Evolutionary conservation across 768 basidiomycete genomes (phyloP).

Genomic region (Calocera cornea): DNA sequence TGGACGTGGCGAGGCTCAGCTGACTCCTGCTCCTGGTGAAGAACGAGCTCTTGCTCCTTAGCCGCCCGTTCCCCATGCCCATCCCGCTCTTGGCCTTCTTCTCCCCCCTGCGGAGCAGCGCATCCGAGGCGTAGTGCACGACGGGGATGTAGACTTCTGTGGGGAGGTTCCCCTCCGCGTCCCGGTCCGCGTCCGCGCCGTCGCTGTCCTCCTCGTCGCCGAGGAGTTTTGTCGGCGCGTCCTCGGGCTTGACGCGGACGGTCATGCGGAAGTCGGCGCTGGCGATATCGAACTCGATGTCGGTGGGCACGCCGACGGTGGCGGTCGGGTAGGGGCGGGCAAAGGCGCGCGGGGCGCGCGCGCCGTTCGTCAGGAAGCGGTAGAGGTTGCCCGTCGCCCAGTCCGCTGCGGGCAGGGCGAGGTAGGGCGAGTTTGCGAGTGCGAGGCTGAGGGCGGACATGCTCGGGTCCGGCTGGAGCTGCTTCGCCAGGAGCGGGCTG

Average conservation of each 20-base stretch:
- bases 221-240: constrained; percentile 26
- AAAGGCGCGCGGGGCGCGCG: constrained; percentile 74
- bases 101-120: background rate
- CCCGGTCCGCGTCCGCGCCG: constrained; percentile 12
- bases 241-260: constrained; percentile 48
- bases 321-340: constrained; percentile 68
- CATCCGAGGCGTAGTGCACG: constrained; percentile 63
- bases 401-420: background rate
- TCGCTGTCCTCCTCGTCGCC: background rate
- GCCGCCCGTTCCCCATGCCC: background rate
- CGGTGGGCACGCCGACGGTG: constrained; percentile 50
- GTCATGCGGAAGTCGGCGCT: constrained; percentile 57
- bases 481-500: background rate
- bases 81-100: background rate
- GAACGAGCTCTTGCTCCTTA: background rate
- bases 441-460: background rate
- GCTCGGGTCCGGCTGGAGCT: background rate
- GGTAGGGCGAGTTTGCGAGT: background rate
- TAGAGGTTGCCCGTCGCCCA: constrained; percentile 26
- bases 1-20: background rate
- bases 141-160: constrained; percentile 88
- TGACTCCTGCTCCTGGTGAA: background rate
- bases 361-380: constrained; percentile 70
- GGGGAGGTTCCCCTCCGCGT: constrained; percentile 34
- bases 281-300: constrained; percentile 62